Percentiles rank a stretch among this genome's conserved stretches.
Conservation (phyloP, 2,329 filamentous ascomycete genomes). For the Endoconidiophora laricicola region DNA sequence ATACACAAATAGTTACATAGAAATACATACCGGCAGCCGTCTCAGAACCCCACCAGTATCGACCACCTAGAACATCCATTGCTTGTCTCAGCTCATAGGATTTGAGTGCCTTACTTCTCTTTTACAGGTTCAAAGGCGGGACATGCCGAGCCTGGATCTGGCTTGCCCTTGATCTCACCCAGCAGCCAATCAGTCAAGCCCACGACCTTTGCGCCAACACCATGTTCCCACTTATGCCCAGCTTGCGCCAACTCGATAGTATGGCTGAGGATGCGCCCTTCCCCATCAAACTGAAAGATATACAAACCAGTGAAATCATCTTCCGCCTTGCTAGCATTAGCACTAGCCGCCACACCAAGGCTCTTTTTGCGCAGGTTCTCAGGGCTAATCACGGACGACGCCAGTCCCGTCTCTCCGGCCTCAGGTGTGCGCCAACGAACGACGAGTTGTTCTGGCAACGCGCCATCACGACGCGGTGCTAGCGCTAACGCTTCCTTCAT, state of each 20-base stretch:
- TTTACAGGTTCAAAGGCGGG: conserved; percentile 8
- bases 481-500: conserved; percentile 39
- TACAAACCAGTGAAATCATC: conserved; percentile 83
- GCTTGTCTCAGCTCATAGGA: too few relatives aligned
- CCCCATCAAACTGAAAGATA: conserved; percentile 83
- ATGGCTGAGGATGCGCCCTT: conserved; percentile 71
- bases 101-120: too few relatives aligned
- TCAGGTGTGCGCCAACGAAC: conserved; percentile 57
- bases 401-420: conserved; percentile 19
- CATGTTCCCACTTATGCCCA: conserved; percentile 65
- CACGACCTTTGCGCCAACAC: conserved; percentile 66
- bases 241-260: conserved; percentile 90
- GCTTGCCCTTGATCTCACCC: conserved; percentile 41
- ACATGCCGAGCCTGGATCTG: conserved; percentile 10
- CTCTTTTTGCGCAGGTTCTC: not conserved
- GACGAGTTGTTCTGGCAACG: conserved; percentile 61
- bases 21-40: too few relatives aligned
- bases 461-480: conserved; percentile 33
- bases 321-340: conserved; percentile 19
- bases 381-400: conserved; percentile 9
- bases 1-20: too few relatives aligned
- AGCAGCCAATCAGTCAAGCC: conserved; percentile 89
- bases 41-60: too few relatives aligned
- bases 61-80: too few relatives aligned
- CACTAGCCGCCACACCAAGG: conserved; percentile 27